These are phyloP conservation scores for Sambucus nigra DNA, from an alignment of 129 eudicot species.

Conservation along the genomic window DNA sequence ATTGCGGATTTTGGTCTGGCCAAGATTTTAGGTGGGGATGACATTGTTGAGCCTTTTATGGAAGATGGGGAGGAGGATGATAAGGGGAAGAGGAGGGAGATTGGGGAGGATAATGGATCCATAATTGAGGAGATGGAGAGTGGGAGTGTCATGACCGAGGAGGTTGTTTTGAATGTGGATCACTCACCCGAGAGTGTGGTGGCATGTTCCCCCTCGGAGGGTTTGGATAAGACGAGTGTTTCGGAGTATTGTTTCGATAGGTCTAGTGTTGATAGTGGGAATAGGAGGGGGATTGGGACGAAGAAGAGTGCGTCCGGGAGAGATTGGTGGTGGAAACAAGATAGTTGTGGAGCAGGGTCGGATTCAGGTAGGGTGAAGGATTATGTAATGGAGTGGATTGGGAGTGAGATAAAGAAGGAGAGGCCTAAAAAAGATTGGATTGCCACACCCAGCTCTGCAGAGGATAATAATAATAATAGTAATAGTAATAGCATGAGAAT, in stretches of 20 bases:
- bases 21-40: slow-evolving; percentile 40
- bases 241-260: slow-evolving; percentile 50
- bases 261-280: slow-evolving; percentile 64
- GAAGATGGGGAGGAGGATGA: slow-evolving; percentile 32
- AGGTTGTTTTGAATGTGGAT: slow-evolving; percentile 53
- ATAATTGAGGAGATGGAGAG: slow-evolving; percentile 69
- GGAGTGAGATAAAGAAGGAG: slow-evolving; percentile 91
- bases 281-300: slow-evolving; percentile 41
- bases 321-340: slow-evolving; percentile 99
- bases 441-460: slow-evolving; percentile 31
- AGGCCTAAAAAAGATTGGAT: slow-evolving; percentile 68
- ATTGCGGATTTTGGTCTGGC: slow-evolving; percentile 91
- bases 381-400: slow-evolving; percentile 98
- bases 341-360: slow-evolving; percentile 39
- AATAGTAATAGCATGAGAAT: slow-evolving; percentile 11
- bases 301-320: slow-evolving; percentile 65
- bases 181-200: slow-evolving; percentile 43
- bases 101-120: slow-evolving; percentile 50
- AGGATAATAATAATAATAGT: too few species aligned
- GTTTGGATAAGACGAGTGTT: slow-evolving; percentile 50
- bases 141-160: slow-evolving; percentile 64
- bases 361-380: slow-evolving; percentile 92
- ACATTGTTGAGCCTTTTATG: slow-evolving; percentile 30
- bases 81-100: slow-evolving; percentile 23
- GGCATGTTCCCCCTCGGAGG: slow-evolving; percentile 33